phyloP scores from a whole-genome alignment of 1,139 yeast genomes.

The Candida neerlandica region DNA sequence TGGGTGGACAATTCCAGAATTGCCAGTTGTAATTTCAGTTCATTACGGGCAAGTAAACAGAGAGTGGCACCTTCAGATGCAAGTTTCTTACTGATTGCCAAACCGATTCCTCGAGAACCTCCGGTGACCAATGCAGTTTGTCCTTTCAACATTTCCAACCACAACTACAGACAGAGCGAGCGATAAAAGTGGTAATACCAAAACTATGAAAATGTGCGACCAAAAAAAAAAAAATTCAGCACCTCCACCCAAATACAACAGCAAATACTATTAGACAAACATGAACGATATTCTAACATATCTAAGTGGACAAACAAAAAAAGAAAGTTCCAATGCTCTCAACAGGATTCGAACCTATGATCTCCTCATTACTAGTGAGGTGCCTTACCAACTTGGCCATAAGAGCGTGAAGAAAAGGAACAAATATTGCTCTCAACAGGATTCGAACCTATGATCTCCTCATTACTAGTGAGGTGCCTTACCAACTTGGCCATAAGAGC shows the following conservation, averaged over 20 bases:
- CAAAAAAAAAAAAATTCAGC: background rate
- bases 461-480: constrained; percentile 93
- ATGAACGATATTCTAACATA: no score
- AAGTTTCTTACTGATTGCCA: constrained; percentile 58
- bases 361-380: constrained; percentile 91
- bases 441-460: constrained; percentile 89
- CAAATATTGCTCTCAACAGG: constrained; percentile 72
- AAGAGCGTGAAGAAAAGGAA: background rate
- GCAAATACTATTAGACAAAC: no score
- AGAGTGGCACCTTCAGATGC: constrained; percentile 65
- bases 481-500: constrained; percentile 54
- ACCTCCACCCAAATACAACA: no score
- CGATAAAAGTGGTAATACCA: background rate
- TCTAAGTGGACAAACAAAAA: no score
- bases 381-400: constrained; percentile 75
- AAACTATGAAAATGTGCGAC: background rate
- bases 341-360: constrained; percentile 87
- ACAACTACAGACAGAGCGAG: background rate
- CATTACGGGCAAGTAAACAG: constrained; percentile 61
- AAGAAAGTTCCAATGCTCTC: constrained; percentile 17
- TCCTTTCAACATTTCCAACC: constrained; percentile 16
- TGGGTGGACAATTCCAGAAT: constrained; percentile 33
- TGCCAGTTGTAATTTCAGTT: constrained; percentile 35
- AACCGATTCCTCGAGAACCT: constrained; percentile 84
- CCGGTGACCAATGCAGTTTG: constrained; percentile 73